These are phyloP conservation scores for Corylus americana DNA, from an alignment of 306 rosid genomes.

Conservation along the genomic window DNA sequence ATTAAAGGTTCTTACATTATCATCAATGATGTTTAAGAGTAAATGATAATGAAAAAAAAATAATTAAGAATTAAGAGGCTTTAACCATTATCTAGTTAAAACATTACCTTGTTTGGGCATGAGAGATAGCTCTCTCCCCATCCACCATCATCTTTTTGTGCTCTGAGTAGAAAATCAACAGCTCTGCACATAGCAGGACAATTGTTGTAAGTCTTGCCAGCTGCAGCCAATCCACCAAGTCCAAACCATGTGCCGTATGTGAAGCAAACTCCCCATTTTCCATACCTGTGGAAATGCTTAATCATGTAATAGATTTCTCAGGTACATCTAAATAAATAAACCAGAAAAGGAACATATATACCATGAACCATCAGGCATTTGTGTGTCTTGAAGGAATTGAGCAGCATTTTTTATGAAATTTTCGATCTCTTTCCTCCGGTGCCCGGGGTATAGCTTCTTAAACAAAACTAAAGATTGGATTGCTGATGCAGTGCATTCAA, in stretches of 20 bases:
- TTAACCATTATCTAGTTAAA: neutral
- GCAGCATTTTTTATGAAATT: constrained; percentile 37
- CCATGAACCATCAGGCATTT: constrained; percentile 46
- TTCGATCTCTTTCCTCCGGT: constrained; percentile 44
- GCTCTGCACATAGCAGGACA: constrained; percentile 49
- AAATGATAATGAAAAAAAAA: neutral
- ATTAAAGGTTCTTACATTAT: neutral
- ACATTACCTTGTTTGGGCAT: constrained; percentile 45
- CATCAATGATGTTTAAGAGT: neutral
- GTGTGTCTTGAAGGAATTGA: constrained; percentile 39
- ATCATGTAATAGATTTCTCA: neutral
- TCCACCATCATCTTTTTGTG: constrained; percentile 60
- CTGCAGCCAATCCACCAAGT: constrained; percentile 57
- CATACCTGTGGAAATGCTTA: constrained; percentile 30
- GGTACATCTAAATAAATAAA: neutral
- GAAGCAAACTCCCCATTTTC: constrained; percentile 69
- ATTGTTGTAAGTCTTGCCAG: constrained; percentile 53
- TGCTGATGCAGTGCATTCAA: constrained; percentile 45
- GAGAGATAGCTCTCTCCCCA: constrained; percentile 80
- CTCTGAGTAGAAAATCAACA: constrained; percentile 45
- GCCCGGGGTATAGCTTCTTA: constrained; percentile 39
- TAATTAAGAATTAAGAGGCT: neutral
- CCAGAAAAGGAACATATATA: neutral
- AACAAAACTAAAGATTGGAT: constrained; percentile 47
- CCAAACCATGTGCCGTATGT: constrained; percentile 62